Percentiles rank a stretch among this genome's conserved stretches.
These are phyloP conservation scores for Metschnikowia baotianmanensis DNA, from an alignment of 805 yeast species.

Conservation along the genomic window DNA sequence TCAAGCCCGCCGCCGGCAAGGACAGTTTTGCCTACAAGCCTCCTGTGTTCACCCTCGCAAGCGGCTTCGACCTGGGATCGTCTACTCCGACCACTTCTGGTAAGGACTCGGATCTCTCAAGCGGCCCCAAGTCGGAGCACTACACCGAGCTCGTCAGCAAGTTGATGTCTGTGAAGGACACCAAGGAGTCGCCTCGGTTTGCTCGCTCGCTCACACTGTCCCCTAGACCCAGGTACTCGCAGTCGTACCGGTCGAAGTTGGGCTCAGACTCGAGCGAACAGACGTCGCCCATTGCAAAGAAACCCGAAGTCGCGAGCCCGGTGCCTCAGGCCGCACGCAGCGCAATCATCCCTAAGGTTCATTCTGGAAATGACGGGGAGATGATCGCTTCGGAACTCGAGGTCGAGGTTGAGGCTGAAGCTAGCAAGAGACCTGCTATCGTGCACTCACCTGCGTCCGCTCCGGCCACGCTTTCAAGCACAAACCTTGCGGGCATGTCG, in stretches of 20 bases:
- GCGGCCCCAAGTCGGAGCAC: constrained; percentile 5
- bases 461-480: constrained; percentile 7
- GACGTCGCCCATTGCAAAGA: constrained; percentile 3
- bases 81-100: background rate
- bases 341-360: too few species aligned
- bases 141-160: constrained; percentile 16
- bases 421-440: background rate
- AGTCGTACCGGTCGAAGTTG: constrained; percentile 24
- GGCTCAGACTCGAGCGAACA: constrained; percentile 3
- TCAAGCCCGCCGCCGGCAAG: constrained; percentile 4
- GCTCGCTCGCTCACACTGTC: constrained; percentile 8
- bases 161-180: constrained; percentile 10
- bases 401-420: background rate
- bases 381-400: too few species aligned
- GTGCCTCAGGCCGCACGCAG: background rate
- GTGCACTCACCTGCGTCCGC: constrained; percentile 2
- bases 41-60: constrained; percentile 10
- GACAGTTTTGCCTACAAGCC: constrained; percentile 15
- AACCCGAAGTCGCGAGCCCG: background rate
- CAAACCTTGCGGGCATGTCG: constrained; percentile 24
- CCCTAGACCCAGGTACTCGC: constrained; percentile 26
- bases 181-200: constrained; percentile 8
- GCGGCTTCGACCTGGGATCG: background rate
- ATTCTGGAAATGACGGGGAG: too few species aligned
- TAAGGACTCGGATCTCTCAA: background rate